A percentile compares a stretch with the other conserved stretches of the same genome.
Conservation (phyloP, 1,139 yeast species). For the Kodamaea arcana region DNA sequence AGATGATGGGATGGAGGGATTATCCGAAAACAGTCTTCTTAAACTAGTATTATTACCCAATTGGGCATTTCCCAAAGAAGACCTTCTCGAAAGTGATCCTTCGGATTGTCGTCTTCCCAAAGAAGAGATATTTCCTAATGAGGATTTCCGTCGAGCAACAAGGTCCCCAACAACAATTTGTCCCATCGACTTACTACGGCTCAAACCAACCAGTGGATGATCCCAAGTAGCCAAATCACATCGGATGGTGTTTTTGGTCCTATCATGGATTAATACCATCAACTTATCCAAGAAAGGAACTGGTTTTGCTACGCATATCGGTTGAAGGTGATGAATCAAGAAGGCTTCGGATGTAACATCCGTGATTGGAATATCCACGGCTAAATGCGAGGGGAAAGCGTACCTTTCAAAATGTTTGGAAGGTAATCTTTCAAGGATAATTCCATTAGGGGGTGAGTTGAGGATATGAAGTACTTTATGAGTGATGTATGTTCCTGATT, state of each 20-base stretch:
- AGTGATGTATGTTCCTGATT: not conserved
- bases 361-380: not conserved
- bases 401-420: slow-evolving; percentile 4
- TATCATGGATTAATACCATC: slow-evolving; percentile 35
- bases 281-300: slow-evolving; percentile 16
- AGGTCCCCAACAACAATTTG: too few relatives aligned
- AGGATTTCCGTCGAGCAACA: too few relatives aligned
- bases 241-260: slow-evolving; percentile 35
- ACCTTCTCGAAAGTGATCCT: too few relatives aligned
- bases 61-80: too few relatives aligned
- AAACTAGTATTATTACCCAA: too few relatives aligned
- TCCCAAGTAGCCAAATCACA: slow-evolving; percentile 18
- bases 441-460: slow-evolving; percentile 4
- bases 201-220: too few relatives aligned
- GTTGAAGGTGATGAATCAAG: slow-evolving; percentile 12
- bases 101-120: too few relatives aligned
- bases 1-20: too few relatives aligned
- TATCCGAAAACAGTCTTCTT: too few relatives aligned
- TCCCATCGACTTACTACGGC: too few relatives aligned
- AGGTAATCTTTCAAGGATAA: not conserved
- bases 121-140: too few relatives aligned
- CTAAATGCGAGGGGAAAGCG: slow-evolving; percentile 15
- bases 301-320: slow-evolving; percentile 23
- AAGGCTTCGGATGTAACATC: not conserved
- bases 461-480: not conserved